Evolutionary conservation across 2,329 filamentous ascomycete genomes (phyloP).

Genomic region (Byssochlamys sp.): DNA sequence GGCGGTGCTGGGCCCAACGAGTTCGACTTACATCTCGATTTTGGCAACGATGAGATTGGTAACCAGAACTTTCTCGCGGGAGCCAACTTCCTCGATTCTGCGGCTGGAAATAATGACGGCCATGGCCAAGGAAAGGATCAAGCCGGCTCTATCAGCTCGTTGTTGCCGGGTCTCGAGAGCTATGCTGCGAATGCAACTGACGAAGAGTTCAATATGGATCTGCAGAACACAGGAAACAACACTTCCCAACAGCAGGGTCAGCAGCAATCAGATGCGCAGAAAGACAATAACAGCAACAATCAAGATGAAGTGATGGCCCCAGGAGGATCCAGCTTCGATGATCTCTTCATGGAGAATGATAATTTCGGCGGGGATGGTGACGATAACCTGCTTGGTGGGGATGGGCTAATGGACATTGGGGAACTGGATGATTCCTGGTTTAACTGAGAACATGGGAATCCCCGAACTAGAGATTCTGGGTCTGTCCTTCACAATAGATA

Average conservation of each 20-base stretch:
- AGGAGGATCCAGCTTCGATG: slow-evolving; percentile 37
- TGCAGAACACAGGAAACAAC: slow-evolving; percentile 18
- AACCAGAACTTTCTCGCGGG: slow-evolving; percentile 31
- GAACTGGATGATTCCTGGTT: slow-evolving; percentile 36
- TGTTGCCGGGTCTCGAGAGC: slow-evolving; percentile 23
- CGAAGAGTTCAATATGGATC: slow-evolving; percentile 29
- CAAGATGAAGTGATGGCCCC: slow-evolving; percentile 29
- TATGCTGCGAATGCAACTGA: slow-evolving; percentile 22
- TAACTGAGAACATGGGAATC: slow-evolving; percentile 10
- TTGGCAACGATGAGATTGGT: slow-evolving; percentile 29
- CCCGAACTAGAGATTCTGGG: not conserved
- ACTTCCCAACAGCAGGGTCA: slow-evolving; percentile 7
- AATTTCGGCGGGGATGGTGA: slow-evolving; percentile 26
- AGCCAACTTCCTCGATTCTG: slow-evolving; percentile 17
- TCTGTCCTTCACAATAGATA: not conserved
- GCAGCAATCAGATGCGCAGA: slow-evolving; percentile 9
- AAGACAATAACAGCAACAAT: slow-evolving; percentile 8
- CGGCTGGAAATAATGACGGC: slow-evolving; percentile 5
- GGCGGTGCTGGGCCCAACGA: slow-evolving; percentile 19
- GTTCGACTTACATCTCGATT: slow-evolving; percentile 32
- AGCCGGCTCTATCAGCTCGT: slow-evolving; percentile 14
- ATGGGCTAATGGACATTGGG: slow-evolving; percentile 28
- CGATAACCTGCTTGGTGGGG: slow-evolving; percentile 25
- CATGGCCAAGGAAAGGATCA: slow-evolving; percentile 11
- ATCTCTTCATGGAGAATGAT: slow-evolving; percentile 34